These are phyloP conservation scores for Staphylotrichum longicolle DNA, from an alignment of 495 filamentous ascomycete genomes.

Conservation along the genomic window DNA sequence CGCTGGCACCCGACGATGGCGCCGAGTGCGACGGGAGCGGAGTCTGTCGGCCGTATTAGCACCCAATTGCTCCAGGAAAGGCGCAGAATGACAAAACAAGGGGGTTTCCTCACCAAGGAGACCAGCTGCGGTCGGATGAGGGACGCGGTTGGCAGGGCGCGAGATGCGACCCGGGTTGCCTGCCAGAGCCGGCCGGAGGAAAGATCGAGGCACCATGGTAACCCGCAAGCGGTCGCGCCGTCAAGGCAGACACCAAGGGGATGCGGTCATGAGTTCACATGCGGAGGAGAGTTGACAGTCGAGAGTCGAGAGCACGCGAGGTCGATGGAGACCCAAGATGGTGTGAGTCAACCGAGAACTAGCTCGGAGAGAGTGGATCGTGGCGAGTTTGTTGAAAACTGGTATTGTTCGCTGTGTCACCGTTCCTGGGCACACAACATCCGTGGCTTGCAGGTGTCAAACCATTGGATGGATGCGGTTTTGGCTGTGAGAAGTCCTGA, in stretches of 20 bases:
- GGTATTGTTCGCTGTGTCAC: slow-evolving; percentile 9
- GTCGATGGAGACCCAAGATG: neutral
- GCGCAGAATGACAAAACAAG: slow-evolving; percentile 1
- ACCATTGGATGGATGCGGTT: slow-evolving; percentile 1
- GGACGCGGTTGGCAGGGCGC: slow-evolving; percentile 20
- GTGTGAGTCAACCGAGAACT: too few species aligned
- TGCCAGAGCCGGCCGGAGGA: slow-evolving; percentile 31
- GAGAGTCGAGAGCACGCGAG: neutral
- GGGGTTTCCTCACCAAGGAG: slow-evolving; percentile 23
- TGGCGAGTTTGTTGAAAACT: slow-evolving; percentile 3
- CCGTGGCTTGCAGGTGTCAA: slow-evolving; percentile 12
- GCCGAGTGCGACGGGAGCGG: slow-evolving; percentile 16
- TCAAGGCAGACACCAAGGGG: slow-evolving; percentile 24
- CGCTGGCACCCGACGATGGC: slow-evolving; percentile 28
- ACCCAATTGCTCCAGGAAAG: neutral
- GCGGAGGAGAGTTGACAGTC: neutral
- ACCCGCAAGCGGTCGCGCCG: slow-evolving; percentile 25
- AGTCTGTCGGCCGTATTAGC: slow-evolving; percentile 23
- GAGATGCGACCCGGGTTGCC: slow-evolving; percentile 25
- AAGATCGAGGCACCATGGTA: slow-evolving; percentile 28
- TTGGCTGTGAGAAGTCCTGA: neutral
- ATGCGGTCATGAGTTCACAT: slow-evolving; percentile 29
- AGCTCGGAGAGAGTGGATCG: neutral
- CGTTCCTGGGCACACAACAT: slow-evolving; percentile 10
- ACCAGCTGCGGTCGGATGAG: slow-evolving; percentile 13